These are phyloP conservation scores for Sclerotinia minor DNA, from an alignment of 2,329 filamentous ascomycete species.

Conservation along the genomic window DNA sequence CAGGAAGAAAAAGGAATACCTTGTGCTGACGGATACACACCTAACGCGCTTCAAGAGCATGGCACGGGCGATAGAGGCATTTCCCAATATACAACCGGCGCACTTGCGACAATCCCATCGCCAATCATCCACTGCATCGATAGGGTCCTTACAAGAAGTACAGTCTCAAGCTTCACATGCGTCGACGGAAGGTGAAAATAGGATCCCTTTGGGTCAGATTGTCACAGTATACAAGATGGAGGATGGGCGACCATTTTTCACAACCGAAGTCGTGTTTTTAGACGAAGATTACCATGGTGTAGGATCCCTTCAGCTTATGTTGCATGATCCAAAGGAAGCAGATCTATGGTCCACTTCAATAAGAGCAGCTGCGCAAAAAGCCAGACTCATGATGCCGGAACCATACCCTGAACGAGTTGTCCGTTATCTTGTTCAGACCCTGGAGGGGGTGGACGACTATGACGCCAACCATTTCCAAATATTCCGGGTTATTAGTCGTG, in stretches of 20 bases:
- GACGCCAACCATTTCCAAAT: slow-evolving; percentile 66
- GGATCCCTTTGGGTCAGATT: slow-evolving; percentile 63
- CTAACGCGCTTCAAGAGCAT: slow-evolving; percentile 69
- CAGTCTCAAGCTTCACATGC: slow-evolving; percentile 52
- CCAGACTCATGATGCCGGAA: slow-evolving; percentile 52
- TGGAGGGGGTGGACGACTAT: slow-evolving; percentile 68
- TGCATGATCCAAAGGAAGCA: slow-evolving; percentile 63
- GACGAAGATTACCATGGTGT: slow-evolving; percentile 64
- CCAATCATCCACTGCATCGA: slow-evolving; percentile 59
- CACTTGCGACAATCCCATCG: slow-evolving; percentile 48
- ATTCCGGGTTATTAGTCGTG: slow-evolving; percentile 66
- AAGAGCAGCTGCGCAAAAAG: slow-evolving; percentile 58
- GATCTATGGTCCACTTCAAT: slow-evolving; percentile 65
- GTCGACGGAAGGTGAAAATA: slow-evolving; percentile 54
- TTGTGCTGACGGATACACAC: slow-evolving; percentile 69
- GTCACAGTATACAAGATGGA: slow-evolving; percentile 67
- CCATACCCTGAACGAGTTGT: slow-evolving; percentile 60
- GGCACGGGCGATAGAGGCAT: slow-evolving; percentile 63
- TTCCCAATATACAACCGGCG: slow-evolving; percentile 52
- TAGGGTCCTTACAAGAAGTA: slow-evolving; percentile 61
- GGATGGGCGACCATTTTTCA: slow-evolving; percentile 65
- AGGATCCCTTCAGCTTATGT: slow-evolving; percentile 63
- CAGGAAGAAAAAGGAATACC: slow-evolving; percentile 70
- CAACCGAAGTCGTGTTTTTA: slow-evolving; percentile 66
- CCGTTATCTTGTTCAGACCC: slow-evolving; percentile 60